A percentile compares a stretch with the other conserved stretches of the same genome.
These are phyloP conservation scores for Tetrapisispora namnaoensis DNA, from an alignment of 805 yeast genomes.

Conservation along the genomic window DNA sequence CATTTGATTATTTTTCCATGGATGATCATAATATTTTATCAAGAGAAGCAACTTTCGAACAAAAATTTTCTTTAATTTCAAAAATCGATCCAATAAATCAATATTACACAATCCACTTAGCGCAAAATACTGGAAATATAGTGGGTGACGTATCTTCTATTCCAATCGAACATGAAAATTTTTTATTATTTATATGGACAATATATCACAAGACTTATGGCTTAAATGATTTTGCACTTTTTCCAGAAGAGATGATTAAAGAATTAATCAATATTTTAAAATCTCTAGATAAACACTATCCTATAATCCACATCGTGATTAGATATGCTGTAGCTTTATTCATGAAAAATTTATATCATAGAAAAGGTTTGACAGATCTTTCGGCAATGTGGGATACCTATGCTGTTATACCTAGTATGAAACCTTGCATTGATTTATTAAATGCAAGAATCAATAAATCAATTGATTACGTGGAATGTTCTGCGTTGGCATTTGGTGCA, in stretches of 20 bases:
- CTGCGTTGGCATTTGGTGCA: slow-evolving; percentile 4
- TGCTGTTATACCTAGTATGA: slow-evolving; percentile 8
- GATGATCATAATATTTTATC: not conserved
- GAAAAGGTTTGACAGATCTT: not conserved
- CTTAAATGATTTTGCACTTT: slow-evolving; percentile 3
- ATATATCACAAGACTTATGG: slow-evolving; percentile 1
- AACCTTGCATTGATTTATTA: slow-evolving; percentile 4
- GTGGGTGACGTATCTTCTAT: not conserved
- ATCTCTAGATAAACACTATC: not conserved
- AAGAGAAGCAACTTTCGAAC: slow-evolving; percentile 1
- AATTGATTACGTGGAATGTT: slow-evolving; percentile 1
- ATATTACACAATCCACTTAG: not conserved
- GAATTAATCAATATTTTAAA: slow-evolving; percentile 2
- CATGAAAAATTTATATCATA: slow-evolving; percentile 6
- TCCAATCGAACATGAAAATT: slow-evolving; percentile 3
- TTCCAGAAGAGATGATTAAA: slow-evolving; percentile 4
- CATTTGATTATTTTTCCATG: not conserved
- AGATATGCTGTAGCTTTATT: slow-evolving; percentile 4
- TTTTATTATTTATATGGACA: slow-evolving; percentile 5
- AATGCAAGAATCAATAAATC: not conserved
- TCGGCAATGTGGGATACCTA: slow-evolving; percentile 8
- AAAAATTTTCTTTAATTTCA: not conserved
- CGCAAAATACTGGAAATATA: not conserved
- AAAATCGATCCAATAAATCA: slow-evolving; percentile 1
- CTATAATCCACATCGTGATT: slow-evolving; percentile 1